Evolutionary conservation across 768 basidiomycete genomes (phyloP), one percentile per base, ranked within the genome.

Genomic region (Boletus sensibilis): DNA sequence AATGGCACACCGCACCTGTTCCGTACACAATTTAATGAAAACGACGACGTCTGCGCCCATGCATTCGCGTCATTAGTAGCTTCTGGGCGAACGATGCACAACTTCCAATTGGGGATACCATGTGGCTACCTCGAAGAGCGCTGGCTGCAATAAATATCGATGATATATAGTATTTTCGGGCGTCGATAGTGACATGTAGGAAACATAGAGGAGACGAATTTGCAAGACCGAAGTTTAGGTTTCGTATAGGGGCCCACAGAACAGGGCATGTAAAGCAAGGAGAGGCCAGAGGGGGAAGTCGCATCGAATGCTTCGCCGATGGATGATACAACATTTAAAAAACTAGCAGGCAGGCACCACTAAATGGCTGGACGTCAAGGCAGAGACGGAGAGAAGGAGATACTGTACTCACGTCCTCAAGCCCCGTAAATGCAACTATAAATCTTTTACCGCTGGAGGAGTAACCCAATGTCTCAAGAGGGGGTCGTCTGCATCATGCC

Each of bases 401-500:
- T 2, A 4, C 0, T 37, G 37, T 21, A 60, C 65, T 56, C 57
- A 67, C 65, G 44, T 43, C 54, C 54, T 34, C 53, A 2, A 43
- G 31, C 43, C 46, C 47, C 9, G 16, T n/a, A 23, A 35, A 50
- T 14, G 34, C 46, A 34, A 21, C 51, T 70, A 65, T 42, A 68
- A 4, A 2, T 72, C 68, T 48, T 69, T 72, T 13, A 68, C 64
- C 10, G 65, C 58, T 3, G 68, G 60, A 11, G 60, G 51, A 27
- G 62, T 52, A 8, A 71, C 61, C 63, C 63, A 68, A 10, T 61
- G 55, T 58, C 62, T 62, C 8, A 71, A 29, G 23, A 54, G 45
- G 23, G 51, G 44, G 65, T 74, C 62, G 60, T 74, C 55, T 35
- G 55, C 64, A 55, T 81, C 81, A 48, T 78, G 72, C 4, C 86